Conservation (phyloP, 768 basidiomycete species). For the Russula lepida region DNA sequence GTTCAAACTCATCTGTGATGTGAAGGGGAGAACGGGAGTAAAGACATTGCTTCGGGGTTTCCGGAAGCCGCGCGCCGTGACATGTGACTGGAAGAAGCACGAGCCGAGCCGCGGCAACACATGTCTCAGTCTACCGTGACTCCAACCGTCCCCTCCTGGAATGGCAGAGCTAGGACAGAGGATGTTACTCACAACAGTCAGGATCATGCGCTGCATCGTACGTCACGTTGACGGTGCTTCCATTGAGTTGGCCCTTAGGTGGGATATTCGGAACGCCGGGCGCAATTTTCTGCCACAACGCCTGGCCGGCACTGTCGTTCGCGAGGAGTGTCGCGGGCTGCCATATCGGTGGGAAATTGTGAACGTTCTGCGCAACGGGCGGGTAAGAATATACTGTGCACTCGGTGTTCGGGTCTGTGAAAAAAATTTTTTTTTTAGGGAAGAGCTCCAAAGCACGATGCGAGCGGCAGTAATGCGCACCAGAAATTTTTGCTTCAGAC, state of each 20-base stretch:
- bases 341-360: constrained; percentile 13
- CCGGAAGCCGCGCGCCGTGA: too few relatives aligned
- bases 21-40: not conserved
- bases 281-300: constrained; percentile 38
- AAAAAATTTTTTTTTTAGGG: not conserved
- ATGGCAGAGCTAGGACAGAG: not conserved
- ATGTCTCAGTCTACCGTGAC: too few relatives aligned
- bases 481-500: constrained; percentile 15
- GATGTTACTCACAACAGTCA: constrained; percentile 16
- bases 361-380: not conserved
- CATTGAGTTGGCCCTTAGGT: constrained; percentile 27
- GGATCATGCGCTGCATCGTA: constrained; percentile 17
- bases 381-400: constrained; percentile 18
- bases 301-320: constrained; percentile 18
- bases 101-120: too few relatives aligned
- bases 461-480: not conserved
- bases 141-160: too few relatives aligned
- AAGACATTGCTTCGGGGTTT: not conserved
- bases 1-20: not conserved
- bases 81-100: not conserved
- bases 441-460: not conserved
- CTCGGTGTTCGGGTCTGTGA: constrained; percentile 10
- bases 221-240: not conserved
- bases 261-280: constrained; percentile 40
- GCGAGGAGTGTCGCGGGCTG: constrained; percentile 12